Base-by-base conservation (phyloP, 495 filamentous ascomycete species). In the Penicillium flavigenum region DNA sequence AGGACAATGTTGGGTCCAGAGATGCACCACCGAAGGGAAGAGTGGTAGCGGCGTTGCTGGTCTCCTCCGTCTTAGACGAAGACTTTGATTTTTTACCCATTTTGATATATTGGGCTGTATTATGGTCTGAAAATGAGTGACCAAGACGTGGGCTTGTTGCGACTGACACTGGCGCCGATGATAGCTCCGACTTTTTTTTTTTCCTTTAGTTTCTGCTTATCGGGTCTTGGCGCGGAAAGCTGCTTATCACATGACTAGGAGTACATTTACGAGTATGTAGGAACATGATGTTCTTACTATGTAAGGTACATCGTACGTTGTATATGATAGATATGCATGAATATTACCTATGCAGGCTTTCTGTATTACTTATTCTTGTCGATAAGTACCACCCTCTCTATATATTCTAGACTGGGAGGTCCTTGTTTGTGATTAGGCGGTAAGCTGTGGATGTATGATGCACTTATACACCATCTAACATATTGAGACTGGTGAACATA, bases 1-100 rank as follows among this genome's bases (percentile, higher is more conserved):
- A 87, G 59, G 88, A 85, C 61, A 97, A 66, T 51, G 79, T 73
- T 59, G 89, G 87, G 75, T 97, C 90, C 61, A 95, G 79, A 59
- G 81, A 55, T 26, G 72, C 67, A 24, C 67, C 70, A 52, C 65
- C 65, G 17, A 80, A 69, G 27, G 76, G 66, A 56, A 74, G 54
- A 44, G 61, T 60, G 24, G 43, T 64, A 41, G 51, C 55, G n/a
- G 51, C 47, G 20, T 51, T 52, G 46, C 17, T 48, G 20, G 63
- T 41, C 57, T 63, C 36, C 38, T 65, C 62, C 47, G 29, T 60
- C 46, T 63, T 64, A 27, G 69, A 66, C 29, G 71, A 63, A 2
- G 69, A 72, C 45, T 78, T 77, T 8, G 65, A 72, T 58, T 76
- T 76, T 34, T 78, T 78, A 32, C 74, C 74, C 75, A 78, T 78